These are phyloP conservation scores for Theileria sp. DNA, from an alignment of 169 alveolate genomes.

Conservation along the genomic window DNA sequence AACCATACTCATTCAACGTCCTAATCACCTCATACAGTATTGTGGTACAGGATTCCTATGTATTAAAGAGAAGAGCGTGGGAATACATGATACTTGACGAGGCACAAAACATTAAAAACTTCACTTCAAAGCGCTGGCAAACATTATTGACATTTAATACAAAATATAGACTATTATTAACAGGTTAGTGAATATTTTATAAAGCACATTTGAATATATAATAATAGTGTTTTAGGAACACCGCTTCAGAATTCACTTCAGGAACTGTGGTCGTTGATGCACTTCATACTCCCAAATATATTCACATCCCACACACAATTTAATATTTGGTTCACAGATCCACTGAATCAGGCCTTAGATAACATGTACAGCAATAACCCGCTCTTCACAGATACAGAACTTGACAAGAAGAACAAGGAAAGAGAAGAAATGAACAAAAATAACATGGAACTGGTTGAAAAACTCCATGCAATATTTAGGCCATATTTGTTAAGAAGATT, in stretches of 20 bases:
- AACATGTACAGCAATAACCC: slow-evolving; percentile 65
- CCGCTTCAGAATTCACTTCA: slow-evolving; percentile 97
- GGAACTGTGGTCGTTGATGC: slow-evolving; percentile 98
- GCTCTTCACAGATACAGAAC: slow-evolving; percentile 11
- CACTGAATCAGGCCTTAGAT: slow-evolving; percentile 90
- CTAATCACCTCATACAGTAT: slow-evolving; percentile 95
- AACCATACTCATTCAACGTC: slow-evolving; percentile 93
- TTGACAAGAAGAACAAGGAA: slow-evolving; percentile 38
- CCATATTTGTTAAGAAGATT: slow-evolving; percentile 96
- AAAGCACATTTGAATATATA: too few relatives aligned
- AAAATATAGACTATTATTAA: slow-evolving; percentile 91
- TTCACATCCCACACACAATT: slow-evolving; percentile 92
- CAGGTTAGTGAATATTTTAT: slow-evolving; percentile 49
- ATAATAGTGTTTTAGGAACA: slow-evolving; percentile 83
- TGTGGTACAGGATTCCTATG: slow-evolving; percentile 91
- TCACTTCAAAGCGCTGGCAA: slow-evolving; percentile 96
- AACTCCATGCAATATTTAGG: slow-evolving; percentile 93
- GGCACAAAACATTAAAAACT: slow-evolving; percentile 98
- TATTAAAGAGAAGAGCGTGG: slow-evolving; percentile 94
- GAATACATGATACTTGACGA: slow-evolving; percentile 97
- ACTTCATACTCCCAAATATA: slow-evolving; percentile 96
- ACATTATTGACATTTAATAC: slow-evolving; percentile 94
- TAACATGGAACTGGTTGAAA: slow-evolving; percentile 71
- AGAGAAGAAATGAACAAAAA: slow-evolving; percentile 16
- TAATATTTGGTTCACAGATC: slow-evolving; percentile 94